Conservation (phyloP, 306 rosid species). For the Cucurbita moschata region DNA sequence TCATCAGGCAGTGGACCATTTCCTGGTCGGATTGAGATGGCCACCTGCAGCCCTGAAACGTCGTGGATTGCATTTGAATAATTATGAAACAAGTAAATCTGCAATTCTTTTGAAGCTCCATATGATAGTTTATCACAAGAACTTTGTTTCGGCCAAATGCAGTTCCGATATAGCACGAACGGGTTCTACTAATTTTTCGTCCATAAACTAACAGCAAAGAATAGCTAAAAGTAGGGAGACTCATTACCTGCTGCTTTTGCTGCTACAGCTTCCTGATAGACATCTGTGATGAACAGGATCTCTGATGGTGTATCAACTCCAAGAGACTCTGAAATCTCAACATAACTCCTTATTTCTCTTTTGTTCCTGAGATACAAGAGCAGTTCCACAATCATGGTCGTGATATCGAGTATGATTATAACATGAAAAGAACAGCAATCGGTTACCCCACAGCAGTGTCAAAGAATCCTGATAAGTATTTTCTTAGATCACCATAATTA, state of each 20-base stretch:
- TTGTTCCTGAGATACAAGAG: slow-evolving; percentile 48
- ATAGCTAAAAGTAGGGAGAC: not conserved
- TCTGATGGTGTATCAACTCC: slow-evolving; percentile 86
- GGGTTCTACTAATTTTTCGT: not conserved
- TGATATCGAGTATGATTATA: not conserved
- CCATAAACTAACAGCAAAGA: not conserved
- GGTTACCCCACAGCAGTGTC: slow-evolving; percentile 87
- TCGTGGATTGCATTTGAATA: not conserved
- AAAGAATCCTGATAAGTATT: slow-evolving; percentile 77
- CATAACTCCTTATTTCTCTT: slow-evolving; percentile 58
- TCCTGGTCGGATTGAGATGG: slow-evolving; percentile 77
- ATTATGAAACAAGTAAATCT: not conserved
- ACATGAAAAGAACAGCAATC: not conserved
- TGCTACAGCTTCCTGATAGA: slow-evolving; percentile 79
- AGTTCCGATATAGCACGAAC: not conserved
- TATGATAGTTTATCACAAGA: not conserved
- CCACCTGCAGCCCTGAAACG: slow-evolving; percentile 67
- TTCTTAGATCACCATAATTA: slow-evolving; percentile 75
- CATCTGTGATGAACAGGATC: slow-evolving; percentile 73
- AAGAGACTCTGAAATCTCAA: slow-evolving; percentile 57
- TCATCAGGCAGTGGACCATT: slow-evolving; percentile 79
- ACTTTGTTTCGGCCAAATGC: not conserved
- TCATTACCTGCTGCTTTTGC: slow-evolving; percentile 85
- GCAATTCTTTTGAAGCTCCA: not conserved
- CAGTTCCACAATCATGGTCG: not conserved